Base-by-base conservation (phyloP, 495 filamentous ascomycete genomes). In the Lepraria neglecta region DNA sequence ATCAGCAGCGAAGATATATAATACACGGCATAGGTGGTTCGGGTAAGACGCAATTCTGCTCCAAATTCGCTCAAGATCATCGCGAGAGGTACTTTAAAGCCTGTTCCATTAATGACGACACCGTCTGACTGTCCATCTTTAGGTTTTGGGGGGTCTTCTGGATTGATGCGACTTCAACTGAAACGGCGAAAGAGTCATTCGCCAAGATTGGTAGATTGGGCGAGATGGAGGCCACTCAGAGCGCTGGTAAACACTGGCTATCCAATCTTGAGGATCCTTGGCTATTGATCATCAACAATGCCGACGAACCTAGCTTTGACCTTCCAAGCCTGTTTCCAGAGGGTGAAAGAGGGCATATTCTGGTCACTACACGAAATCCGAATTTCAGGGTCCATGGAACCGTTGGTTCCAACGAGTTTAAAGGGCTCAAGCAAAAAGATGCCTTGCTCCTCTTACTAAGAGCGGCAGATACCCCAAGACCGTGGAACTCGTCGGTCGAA, bases 201-300 rank as follows among this genome's bases (percentile, higher is more conserved):
- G 62, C 64, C n/a, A 63, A 43, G 54, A 65, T 65, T 51, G 64
- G 60, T 30, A 63, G 44, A 59, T 28, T 64, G 54, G 64, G 64
- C 42, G 60, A 54, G 2, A 58, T 65, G 59, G 60, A 65, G 28
- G 54, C 60, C 12, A 65, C 64, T 11, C 52, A 64, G n/a, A 64
- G 56, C 24, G 64, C 61, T 35, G 64, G 58, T 21, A 68, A 59
- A 45, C 58, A 58, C 40, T 68, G 68, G 68, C 52, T 70, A 21
- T 63, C 60, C 27, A 68, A 68, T 35, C 33, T 43, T 46, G 43
- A 60, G 15, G 56, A 67, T 44, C 47, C 62, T 56, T 70, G 68
- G 74, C 64, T 76, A 24, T 67, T 77, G 31, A 68, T 77, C 52
- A 70, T 77, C 46, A 75, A 77, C 50, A 77, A 75, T 52, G 74